Evolutionary conservation across 148 eudicot genomes (phyloP).

Genomic region (Rhododendron kiyosumense): DNA sequence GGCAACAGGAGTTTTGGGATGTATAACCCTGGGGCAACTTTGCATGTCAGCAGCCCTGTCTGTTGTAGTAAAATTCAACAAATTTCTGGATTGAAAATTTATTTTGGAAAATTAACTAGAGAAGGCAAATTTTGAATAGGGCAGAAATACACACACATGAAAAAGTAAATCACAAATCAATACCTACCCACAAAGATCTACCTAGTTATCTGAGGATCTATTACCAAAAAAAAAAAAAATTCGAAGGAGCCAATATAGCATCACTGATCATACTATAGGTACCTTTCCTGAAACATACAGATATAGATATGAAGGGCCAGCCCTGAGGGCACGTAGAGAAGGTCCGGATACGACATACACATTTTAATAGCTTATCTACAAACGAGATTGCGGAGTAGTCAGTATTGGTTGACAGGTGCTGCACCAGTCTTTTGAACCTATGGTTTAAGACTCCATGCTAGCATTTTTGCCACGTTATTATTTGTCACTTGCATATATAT

Average conservation of each 20-base stretch:
- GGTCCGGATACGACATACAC: not conserved
- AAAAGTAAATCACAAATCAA: not conserved
- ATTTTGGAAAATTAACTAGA: not conserved
- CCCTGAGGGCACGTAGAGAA: not conserved
- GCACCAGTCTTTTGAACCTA: not conserved
- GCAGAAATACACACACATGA: not conserved
- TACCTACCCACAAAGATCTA: not conserved
- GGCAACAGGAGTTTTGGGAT: not conserved
- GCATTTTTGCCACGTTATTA: not conserved
- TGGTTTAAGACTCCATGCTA: not conserved
- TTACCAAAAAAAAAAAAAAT: not conserved
- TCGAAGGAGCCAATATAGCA: not conserved
- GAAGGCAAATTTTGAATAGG: not conserved
- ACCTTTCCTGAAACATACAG: not conserved
- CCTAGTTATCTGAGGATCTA: not conserved
- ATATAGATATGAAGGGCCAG: not conserved
- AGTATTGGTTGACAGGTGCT: not conserved
- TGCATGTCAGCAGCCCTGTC: no score
- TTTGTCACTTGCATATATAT: not conserved
- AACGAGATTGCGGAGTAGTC: not conserved
- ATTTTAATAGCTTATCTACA: not conserved
- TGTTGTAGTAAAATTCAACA: not conserved
- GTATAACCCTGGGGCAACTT: not conserved
- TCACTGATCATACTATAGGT: not conserved
- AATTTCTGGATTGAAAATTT: no score